These are phyloP conservation scores for Calonectria hawksworthii DNA, from an alignment of 2,329 filamentous ascomycete species.

Conservation along the genomic window DNA sequence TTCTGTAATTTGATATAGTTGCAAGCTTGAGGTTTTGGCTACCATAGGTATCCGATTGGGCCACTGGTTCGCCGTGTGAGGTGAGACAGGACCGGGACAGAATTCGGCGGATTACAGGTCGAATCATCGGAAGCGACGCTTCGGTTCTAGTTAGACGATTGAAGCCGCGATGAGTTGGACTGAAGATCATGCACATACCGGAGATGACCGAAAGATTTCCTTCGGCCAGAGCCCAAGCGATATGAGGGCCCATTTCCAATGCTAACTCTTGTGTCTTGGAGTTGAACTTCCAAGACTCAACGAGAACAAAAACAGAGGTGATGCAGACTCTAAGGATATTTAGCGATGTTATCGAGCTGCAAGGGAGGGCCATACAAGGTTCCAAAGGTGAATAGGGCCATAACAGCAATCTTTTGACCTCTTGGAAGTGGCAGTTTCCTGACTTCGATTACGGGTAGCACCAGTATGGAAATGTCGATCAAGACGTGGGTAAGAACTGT, in stretches of 20 bases:
- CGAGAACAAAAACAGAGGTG: conserved; percentile 46
- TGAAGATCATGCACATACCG: conserved; percentile 27
- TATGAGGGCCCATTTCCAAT: conserved; percentile 42
- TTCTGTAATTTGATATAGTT: neutral
- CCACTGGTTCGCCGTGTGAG: neutral
- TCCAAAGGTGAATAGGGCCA: conserved; percentile 48
- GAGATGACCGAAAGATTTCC: conserved; percentile 48
- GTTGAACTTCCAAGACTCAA: conserved; percentile 40
- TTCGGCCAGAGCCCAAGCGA: conserved; percentile 48
- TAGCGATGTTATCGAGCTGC: neutral
- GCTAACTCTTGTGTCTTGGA: conserved; percentile 42
- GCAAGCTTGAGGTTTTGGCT: neutral
- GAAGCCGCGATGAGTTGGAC: neutral
- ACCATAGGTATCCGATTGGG: neutral
- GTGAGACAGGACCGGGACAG: conserved; percentile 15
- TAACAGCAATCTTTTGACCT: conserved; percentile 47
- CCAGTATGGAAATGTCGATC: conserved; percentile 50
- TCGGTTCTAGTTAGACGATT: neutral
- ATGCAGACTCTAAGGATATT: conserved; percentile 31
- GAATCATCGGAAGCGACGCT: conserved; percentile 43
- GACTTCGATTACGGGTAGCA: conserved; percentile 50
- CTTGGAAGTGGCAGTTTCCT: conserved; percentile 46
- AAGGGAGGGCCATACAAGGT: conserved; percentile 37
- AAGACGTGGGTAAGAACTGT: conserved; percentile 49
- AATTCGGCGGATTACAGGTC: conserved; percentile 37